phyloP scores from a whole-genome alignment of 2,329 filamentous ascomycete genomes.

The Stemphylium beticola region DNA sequence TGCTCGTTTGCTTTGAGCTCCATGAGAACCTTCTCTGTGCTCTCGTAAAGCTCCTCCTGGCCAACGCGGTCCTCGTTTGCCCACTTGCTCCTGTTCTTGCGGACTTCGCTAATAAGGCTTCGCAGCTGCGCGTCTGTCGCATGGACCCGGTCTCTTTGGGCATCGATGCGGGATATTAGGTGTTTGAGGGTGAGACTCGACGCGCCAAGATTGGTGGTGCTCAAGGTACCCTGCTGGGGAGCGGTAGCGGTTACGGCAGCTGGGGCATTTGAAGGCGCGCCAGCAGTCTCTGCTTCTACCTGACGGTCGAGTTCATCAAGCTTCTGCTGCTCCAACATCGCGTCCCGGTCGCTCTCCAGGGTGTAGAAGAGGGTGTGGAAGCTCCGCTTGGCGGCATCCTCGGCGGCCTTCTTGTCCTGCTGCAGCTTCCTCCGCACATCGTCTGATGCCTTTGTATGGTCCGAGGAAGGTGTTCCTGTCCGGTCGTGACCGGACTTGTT shows the following conservation, averaged over 20 bases:
- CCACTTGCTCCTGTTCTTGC: constrained; percentile 99
- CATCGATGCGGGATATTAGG: constrained; percentile 92
- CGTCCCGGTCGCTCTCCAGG: constrained; percentile 90
- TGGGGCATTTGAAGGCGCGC: constrained; percentile 54
- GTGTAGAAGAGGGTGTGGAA: constrained; percentile 96
- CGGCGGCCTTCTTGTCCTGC: constrained; percentile 87
- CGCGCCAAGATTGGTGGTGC: constrained; percentile 91
- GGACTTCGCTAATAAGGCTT: constrained; percentile 92
- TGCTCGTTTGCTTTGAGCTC: constrained; percentile 98
- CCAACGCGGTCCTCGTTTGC: constrained; percentile 96
- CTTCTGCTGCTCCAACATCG: constrained; percentile 97
- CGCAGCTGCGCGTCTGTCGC: constrained; percentile 93
- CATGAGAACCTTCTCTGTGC: constrained; percentile 93
- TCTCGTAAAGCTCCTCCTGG: constrained; percentile 97
- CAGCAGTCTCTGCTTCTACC: constrained; percentile 92
- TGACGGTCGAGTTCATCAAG: constrained; percentile 96
- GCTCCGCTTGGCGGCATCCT: constrained; percentile 85
- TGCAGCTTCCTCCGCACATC: constrained; percentile 93
- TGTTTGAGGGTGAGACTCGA: constrained; percentile 97
- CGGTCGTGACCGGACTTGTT: constrained; percentile 67
- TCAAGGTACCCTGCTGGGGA: constrained; percentile 84
- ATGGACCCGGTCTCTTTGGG: constrained; percentile 86
- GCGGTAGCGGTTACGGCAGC: constrained; percentile 59
- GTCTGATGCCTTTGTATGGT: constrained; percentile 74
- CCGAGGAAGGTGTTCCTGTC: constrained; percentile 59